Conservation (phyloP, 768 basidiomycete genomes). For the Nidularia pulvinata region DNA sequence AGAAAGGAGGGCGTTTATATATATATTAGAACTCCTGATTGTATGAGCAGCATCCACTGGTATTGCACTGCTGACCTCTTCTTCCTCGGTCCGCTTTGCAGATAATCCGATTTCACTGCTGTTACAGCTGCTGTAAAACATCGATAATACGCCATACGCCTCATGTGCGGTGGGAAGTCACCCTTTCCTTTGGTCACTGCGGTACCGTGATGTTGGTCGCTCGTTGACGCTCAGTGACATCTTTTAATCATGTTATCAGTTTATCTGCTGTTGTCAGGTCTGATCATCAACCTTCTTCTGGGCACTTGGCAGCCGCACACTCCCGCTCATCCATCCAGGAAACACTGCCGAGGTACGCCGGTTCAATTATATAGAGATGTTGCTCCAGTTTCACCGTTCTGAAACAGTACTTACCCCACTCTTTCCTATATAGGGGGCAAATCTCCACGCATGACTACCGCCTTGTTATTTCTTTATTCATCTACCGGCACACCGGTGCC, state of each 20-base stretch:
- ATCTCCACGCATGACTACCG: no score
- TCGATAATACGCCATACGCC: background rate
- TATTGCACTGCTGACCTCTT: background rate
- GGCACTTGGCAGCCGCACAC: slow-evolving; percentile 1
- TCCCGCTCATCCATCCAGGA: background rate
- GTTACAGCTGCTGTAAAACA: background rate
- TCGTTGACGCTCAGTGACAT: background rate
- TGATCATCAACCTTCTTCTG: slow-evolving; percentile 5
- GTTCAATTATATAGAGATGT: background rate
- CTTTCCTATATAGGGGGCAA: no score
- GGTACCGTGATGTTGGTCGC: background rate
- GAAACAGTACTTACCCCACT: no score
- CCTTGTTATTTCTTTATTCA: no score
- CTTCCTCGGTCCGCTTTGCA: background rate
- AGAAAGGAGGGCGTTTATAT: background rate
- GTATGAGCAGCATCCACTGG: background rate
- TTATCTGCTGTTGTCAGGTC: slow-evolving; percentile 1
- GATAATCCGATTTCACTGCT: background rate
- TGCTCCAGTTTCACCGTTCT: background rate
- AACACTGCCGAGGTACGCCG: slow-evolving; percentile 1
- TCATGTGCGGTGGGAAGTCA: background rate
- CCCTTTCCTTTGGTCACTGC: background rate
- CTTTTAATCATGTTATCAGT: background rate
- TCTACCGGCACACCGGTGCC: no score
- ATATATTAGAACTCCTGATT: background rate